Evolutionary conservation across 257 asterid genomes (phyloP).

Genomic region (Nicotiana sylvestris): DNA sequence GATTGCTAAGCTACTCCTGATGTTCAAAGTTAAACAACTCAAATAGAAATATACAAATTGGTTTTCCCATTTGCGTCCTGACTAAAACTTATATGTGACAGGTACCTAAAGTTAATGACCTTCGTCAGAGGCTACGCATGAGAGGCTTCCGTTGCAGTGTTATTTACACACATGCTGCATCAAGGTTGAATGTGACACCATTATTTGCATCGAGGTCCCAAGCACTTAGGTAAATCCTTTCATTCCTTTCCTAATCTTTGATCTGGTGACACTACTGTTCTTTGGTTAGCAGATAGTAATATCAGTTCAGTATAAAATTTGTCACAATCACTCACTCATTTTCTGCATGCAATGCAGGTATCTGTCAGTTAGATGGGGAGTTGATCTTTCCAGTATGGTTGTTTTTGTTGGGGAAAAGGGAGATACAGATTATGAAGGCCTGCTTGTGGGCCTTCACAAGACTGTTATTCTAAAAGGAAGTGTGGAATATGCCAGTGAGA

Average conservation of each 20-base stretch:
- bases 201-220: slow-evolving; percentile 61
- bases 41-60: neutral
- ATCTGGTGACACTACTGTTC: neutral
- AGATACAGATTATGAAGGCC: slow-evolving; percentile 51
- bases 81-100: slow-evolving; percentile 14
- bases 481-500: slow-evolving; percentile 41
- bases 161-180: slow-evolving; percentile 49
- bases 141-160: slow-evolving; percentile 64
- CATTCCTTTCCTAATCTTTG: neutral
- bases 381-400: slow-evolving; percentile 44
- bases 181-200: slow-evolving; percentile 54
- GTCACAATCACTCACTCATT: neutral
- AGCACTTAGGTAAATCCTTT: slow-evolving; percentile 47
- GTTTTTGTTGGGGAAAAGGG: slow-evolving; percentile 65
- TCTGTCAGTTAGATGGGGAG: slow-evolving; percentile 53
- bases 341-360: slow-evolving; percentile 39
- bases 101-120: slow-evolving; percentile 47
- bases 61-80: neutral
- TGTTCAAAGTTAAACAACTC: neutral
- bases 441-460: slow-evolving; percentile 60
- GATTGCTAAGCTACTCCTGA: slow-evolving; percentile 12
- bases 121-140: slow-evolving; percentile 61
- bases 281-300: slow-evolving; percentile 6
- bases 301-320: neutral
- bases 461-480: slow-evolving; percentile 49